Evolutionary conservation across 305 asterid genomes (phyloP).

Genomic region (Ilex paraguariensis): DNA sequence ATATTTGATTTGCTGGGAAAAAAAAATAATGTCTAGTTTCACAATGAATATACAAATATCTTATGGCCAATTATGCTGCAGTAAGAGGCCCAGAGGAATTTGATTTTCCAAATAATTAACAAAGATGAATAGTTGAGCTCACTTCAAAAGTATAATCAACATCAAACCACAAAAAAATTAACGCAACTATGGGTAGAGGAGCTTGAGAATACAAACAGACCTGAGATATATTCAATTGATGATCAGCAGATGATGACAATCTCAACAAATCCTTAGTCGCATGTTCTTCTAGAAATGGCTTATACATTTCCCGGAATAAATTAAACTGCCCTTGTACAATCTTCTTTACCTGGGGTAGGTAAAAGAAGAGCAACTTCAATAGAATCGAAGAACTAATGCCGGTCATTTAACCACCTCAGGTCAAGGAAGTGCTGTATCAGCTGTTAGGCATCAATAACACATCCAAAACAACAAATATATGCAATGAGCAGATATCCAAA

Average conservation of each 20-base stretch:
- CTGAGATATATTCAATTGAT: conserved; percentile 44
- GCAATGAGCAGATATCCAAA: too few relatives aligned
- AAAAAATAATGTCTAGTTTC: too few relatives aligned
- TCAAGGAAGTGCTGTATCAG: conserved; percentile 6
- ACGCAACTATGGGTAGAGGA: background rate
- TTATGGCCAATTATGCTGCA: too few relatives aligned
- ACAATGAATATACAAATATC: too few relatives aligned
- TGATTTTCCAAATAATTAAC: too few relatives aligned
- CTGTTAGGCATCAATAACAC: background rate
- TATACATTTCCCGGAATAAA: conserved; percentile 56
- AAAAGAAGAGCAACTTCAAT: conserved; percentile 5
- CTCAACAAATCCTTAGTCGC: conserved; percentile 48
- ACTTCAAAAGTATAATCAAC: too few relatives aligned
- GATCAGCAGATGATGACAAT: conserved; percentile 38
- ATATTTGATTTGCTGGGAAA: too few relatives aligned
- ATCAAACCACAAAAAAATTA: background rate
- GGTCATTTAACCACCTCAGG: conserved; percentile 10
- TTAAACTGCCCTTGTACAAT: conserved; percentile 68
- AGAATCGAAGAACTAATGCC: background rate
- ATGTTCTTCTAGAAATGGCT: conserved; percentile 55
- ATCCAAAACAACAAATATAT: too few relatives aligned
- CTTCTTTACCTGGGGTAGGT: conserved; percentile 48
- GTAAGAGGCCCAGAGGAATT: too few relatives aligned
- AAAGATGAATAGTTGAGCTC: too few relatives aligned
- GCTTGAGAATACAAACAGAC: conserved; percentile 29